A percentile compares a stretch with the other conserved stretches of the same genome.
Evolutionary conservation across 495 filamentous ascomycete genomes (phyloP).

Genomic region (Monascus purpureus): DNA sequence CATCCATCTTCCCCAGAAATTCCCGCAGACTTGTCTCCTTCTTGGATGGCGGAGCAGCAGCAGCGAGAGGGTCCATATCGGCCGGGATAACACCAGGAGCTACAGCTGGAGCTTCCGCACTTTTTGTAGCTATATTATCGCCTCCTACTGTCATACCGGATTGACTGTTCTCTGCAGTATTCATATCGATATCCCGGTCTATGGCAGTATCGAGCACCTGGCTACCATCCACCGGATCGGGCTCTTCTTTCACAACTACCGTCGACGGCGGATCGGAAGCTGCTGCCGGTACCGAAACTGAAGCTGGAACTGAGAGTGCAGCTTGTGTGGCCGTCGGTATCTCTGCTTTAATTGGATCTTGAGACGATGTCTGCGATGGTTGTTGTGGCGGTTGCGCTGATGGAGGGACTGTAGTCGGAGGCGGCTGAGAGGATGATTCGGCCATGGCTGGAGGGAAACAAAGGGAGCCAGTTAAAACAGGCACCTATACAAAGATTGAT

Average conservation of each 20-base stretch:
- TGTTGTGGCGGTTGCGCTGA: conserved; percentile 2
- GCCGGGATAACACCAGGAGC: conserved; percentile 4
- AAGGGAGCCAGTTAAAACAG: conserved; percentile 1
- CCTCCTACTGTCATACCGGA: conserved; percentile 6
- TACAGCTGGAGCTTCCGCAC: too few species aligned
- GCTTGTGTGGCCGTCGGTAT: not conserved
- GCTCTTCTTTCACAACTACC: conserved; percentile 20
- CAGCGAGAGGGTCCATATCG: conserved; percentile 16
- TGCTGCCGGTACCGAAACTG: not conserved
- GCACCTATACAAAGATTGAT: too few species aligned
- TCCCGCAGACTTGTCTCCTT: conserved; percentile 87
- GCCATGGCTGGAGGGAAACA: conserved; percentile 9
- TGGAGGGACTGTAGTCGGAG: conserved; percentile 6
- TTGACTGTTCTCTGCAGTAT: conserved; percentile 10
- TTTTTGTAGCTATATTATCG: conserved; percentile 6
- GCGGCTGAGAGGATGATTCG: conserved; percentile 12
- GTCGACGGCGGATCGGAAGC: conserved; percentile 8
- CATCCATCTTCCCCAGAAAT: conserved; percentile 91
- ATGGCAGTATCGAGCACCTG: conserved; percentile 20
- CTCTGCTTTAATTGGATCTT: not conserved
- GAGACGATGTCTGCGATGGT: conserved; percentile 1
- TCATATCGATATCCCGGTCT: conserved; percentile 34
- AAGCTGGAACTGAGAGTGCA: not conserved
- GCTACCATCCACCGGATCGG: conserved; percentile 5
- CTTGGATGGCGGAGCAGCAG: conserved; percentile 46